These are phyloP conservation scores for Ichthyophthirius multifiliis DNA, from an alignment of 169 alveolate genomes.

Conservation along the genomic window DNA sequence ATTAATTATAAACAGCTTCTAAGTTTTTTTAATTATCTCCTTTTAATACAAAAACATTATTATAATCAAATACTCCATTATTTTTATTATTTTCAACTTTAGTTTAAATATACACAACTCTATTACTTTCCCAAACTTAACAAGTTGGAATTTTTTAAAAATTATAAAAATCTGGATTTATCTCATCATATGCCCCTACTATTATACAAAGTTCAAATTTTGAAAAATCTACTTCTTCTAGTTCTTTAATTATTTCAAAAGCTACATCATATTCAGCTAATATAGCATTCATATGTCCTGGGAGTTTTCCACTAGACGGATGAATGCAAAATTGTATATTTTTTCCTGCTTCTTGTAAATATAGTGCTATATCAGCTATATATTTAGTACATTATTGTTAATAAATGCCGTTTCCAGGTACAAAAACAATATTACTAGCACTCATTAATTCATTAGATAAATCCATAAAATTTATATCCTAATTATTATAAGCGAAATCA, in stretches of 20 bases:
- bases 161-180: not conserved
- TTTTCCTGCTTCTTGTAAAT: not conserved
- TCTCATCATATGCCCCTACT: not conserved
- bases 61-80: not conserved
- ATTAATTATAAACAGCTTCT: too few species aligned
- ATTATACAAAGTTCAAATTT: not conserved
- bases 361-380: not conserved
- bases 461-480: not conserved
- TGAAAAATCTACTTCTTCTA: not conserved
- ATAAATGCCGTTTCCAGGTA: not conserved
- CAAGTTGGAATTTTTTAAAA: not conserved
- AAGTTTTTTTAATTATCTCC: not conserved
- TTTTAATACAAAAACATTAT: not conserved
- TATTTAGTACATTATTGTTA: not conserved
- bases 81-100: not conserved
- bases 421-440: not conserved
- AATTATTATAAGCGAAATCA: not conserved
- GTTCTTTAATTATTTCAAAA: not conserved
- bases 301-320: not conserved
- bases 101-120: not conserved
- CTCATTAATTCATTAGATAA: not conserved
- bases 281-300: not conserved
- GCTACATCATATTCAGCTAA: not conserved
- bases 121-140: constrained; percentile 2
- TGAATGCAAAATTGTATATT: not conserved